Percentiles rank a stretch among this genome's conserved stretches.
These are phyloP conservation scores for Trichoderma arundinaceum DNA, from an alignment of 2,329 filamentous ascomycete genomes.

Conservation along the genomic window DNA sequence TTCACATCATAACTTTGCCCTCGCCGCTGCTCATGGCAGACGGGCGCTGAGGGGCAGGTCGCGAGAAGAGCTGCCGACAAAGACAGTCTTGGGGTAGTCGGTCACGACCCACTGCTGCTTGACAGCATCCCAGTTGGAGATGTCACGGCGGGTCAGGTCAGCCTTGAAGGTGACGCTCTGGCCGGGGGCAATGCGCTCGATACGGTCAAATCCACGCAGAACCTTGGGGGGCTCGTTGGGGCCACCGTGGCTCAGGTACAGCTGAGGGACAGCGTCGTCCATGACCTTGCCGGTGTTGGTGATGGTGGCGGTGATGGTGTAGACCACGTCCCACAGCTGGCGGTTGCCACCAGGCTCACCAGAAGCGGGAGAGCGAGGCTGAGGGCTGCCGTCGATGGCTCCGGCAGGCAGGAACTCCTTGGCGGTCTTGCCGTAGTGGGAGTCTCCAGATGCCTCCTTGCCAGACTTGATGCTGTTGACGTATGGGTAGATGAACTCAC, in stretches of 20 bases:
- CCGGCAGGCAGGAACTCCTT: slow-evolving; percentile 65
- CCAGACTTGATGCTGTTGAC: slow-evolving; percentile 68
- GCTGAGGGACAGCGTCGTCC: slow-evolving; percentile 76
- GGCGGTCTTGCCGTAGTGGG: slow-evolving; percentile 63
- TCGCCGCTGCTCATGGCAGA: slow-evolving; percentile 26
- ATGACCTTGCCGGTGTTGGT: slow-evolving; percentile 70
- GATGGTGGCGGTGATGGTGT: slow-evolving; percentile 69
- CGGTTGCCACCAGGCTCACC: slow-evolving; percentile 67
- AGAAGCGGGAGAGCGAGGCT: slow-evolving; percentile 58
- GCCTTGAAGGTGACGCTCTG: slow-evolving; percentile 68
- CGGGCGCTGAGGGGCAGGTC: slow-evolving; percentile 53
- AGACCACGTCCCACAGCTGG: slow-evolving; percentile 71
- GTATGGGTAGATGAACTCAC: slow-evolving; percentile 72
- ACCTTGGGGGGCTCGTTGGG: slow-evolving; percentile 69
- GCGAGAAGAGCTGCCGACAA: slow-evolving; percentile 61
- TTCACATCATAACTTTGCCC: slow-evolving; percentile 19
- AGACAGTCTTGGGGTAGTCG: slow-evolving; percentile 57
- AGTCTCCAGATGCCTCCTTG: slow-evolving; percentile 60
- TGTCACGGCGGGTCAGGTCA: slow-evolving; percentile 75
- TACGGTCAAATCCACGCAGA: slow-evolving; percentile 81
- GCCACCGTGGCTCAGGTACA: slow-evolving; percentile 83
- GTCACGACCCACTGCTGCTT: slow-evolving; percentile 84
- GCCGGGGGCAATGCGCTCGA: slow-evolving; percentile 72
- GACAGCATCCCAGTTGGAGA: slow-evolving; percentile 83
- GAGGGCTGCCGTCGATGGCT: slow-evolving; percentile 60